These are phyloP conservation scores for Triticum timopheevii DNA, from an alignment of 176 grass and related monocot genomes.

Conservation along the genomic window DNA sequence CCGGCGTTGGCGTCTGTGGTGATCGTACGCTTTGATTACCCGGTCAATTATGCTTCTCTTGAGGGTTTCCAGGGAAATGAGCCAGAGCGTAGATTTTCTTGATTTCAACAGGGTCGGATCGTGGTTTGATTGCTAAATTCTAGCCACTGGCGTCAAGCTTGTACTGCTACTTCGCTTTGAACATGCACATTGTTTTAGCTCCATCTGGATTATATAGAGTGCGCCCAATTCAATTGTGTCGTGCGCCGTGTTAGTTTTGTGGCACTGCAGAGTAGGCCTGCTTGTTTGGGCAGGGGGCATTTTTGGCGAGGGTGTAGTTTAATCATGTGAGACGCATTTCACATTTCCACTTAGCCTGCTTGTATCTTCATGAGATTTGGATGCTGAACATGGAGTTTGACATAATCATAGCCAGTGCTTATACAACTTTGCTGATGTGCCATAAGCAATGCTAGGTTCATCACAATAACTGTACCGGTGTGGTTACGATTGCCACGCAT, in stretches of 20 bases:
- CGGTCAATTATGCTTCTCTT: not conserved
- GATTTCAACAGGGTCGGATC: not conserved
- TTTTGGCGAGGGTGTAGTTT: conserved; percentile 7
- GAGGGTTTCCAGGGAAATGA: not conserved
- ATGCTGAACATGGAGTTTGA: not conserved
- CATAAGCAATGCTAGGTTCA: not conserved
- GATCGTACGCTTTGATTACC: not conserved
- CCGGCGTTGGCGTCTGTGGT: not conserved
- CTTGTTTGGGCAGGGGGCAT: not conserved
- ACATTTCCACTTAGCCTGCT: not conserved
- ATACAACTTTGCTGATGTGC: not conserved
- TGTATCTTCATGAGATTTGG: not conserved
- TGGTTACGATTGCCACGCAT: not conserved
- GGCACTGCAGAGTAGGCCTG: not conserved
- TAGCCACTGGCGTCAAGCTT: conserved; percentile 6
- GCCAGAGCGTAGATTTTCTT: not conserved
- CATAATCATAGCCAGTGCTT: not conserved
- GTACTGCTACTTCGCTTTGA: not conserved
- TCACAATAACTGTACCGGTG: not conserved
- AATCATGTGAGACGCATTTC: not conserved
- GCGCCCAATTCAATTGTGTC: not conserved
- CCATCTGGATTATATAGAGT: not conserved
- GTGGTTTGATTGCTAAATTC: not conserved
- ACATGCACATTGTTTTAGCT: not conserved
- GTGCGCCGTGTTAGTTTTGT: not conserved